Percentiles rank a stretch among this genome's conserved stretches.
Conservation (phyloP, 352 stramenopile genomes). For the Lagenidium sp. region DNA sequence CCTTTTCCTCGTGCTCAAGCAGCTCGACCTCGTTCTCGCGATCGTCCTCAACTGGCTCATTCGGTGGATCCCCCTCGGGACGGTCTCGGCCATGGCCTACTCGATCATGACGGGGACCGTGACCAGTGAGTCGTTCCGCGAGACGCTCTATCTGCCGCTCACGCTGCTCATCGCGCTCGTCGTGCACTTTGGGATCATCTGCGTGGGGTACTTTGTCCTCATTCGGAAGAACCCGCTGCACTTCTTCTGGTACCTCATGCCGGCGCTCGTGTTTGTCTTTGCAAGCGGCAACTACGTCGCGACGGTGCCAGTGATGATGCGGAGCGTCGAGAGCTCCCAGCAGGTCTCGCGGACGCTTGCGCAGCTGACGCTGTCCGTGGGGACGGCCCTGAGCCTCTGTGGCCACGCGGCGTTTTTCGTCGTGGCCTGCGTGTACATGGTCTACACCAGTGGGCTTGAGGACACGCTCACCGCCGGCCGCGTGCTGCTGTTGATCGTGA, state of each 20-base stretch:
- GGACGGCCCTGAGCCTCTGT: slow-evolving; percentile 36
- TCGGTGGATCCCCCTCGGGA: slow-evolving; percentile 34
- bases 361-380: slow-evolving; percentile 47
- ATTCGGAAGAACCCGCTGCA: slow-evolving; percentile 54
- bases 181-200: slow-evolving; percentile 32
- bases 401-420: slow-evolving; percentile 46
- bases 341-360: slow-evolving; percentile 54
- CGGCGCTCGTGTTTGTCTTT: slow-evolving; percentile 44
- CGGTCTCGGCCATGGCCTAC: slow-evolving; percentile 38
- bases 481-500: slow-evolving; percentile 27
- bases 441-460: slow-evolving; percentile 34
- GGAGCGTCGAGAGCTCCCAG: slow-evolving; percentile 46
- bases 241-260: slow-evolving; percentile 45
- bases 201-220: slow-evolving; percentile 40
- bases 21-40: slow-evolving; percentile 49
- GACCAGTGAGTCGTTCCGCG: slow-evolving; percentile 17
- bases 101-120: slow-evolving; percentile 39
- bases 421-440: slow-evolving; percentile 47
- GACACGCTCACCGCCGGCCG: slow-evolving; percentile 27
- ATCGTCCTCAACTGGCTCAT: slow-evolving; percentile 67
- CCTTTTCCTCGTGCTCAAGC: slow-evolving; percentile 41
- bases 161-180: slow-evolving; percentile 32
- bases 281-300: slow-evolving; percentile 34
- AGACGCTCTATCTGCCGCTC: slow-evolving; percentile 29
- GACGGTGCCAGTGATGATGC: slow-evolving; percentile 51